Base-by-base conservation (phyloP, 2,329 filamentous ascomycete genomes). In the Byssothecium circinans region DNA sequence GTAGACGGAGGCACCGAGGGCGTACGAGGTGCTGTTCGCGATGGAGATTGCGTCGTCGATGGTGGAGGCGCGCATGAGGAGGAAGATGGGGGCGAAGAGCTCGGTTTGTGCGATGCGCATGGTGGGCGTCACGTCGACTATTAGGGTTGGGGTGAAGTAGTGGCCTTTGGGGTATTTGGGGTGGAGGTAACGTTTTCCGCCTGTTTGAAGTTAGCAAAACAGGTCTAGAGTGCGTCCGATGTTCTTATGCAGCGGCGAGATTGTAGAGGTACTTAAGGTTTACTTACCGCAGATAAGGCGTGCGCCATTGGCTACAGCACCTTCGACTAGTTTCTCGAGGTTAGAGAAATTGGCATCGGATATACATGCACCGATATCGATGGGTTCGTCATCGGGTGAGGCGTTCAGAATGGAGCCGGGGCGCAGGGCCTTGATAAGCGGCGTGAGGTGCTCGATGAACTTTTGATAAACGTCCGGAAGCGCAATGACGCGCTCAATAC, bases 81-180 rank as follows among this genome's bases (percentile, higher is more conserved):
- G 81, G 75, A 95, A 92, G 56, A 99, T 80, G 0, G 94, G 94
- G 0, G 88, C 92, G 71, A 99, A 99, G 62, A 94, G 89, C 73
- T 99, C 94, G 56, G 89, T 86, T 58, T 89, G 86, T 0, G 94
- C 91, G 61, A 99, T 91, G 12, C 76, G 78, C 94, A 99, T 99
- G 40, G 81, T 76, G 0, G 86, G 80, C 0, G 87, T 94, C 4
- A 99, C 92, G 70, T 96, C 88, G n/a, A 85, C 88, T 36, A 99
- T 82, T 18, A 99, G 80, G 0, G 94, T 99, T 0, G 94, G 94
- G 17, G 81, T 72, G 78, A 99, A 99, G 78, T 96, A 99, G 74
- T 95, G 90, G 18, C 91, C 94, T 17, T 80, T 75, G 0, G 88
- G 85, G 67, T 91, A 81, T 2, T 82, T 76, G 0, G 89, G 88